Conservation (phyloP, 2,329 filamentous ascomycete genomes). For the Penicillium sp. region DNA sequence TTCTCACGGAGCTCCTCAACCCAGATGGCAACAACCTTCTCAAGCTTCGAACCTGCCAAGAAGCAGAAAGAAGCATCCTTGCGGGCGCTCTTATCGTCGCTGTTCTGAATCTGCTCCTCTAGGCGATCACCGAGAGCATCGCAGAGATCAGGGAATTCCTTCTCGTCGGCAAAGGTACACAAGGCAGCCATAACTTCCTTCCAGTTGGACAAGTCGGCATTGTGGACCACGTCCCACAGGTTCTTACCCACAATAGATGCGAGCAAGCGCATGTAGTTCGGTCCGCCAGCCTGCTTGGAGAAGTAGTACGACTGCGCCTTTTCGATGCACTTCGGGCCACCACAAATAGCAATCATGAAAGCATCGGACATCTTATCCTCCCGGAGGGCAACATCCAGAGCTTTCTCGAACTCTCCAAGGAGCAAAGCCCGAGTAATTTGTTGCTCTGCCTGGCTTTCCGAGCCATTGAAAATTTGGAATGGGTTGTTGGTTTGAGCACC, state of each 20-base stretch:
- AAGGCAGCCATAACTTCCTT: slow-evolving; percentile 95
- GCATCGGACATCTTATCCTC: slow-evolving; percentile 92
- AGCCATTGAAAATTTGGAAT: slow-evolving; percentile 81
- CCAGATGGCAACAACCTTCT: slow-evolving; percentile 97
- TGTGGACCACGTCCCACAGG: slow-evolving; percentile 96
- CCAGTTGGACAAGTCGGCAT: slow-evolving; percentile 89
- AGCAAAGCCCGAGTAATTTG: slow-evolving; percentile 83
- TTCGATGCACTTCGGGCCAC: slow-evolving; percentile 87
- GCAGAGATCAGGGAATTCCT: slow-evolving; percentile 90
- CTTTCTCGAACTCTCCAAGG: slow-evolving; percentile 85
- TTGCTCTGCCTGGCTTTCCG: slow-evolving; percentile 81
- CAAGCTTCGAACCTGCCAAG: slow-evolving; percentile 89
- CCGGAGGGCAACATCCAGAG: slow-evolving; percentile 81
- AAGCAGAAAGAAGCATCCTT: slow-evolving; percentile 98
- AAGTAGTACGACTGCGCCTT: slow-evolving; percentile 93
- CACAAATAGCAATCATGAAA: slow-evolving; percentile 96
- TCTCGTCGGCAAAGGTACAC: slow-evolving; percentile 89
- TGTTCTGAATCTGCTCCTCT: slow-evolving; percentile 60
- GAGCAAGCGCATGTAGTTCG: slow-evolving; percentile 88
- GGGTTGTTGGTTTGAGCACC: slow-evolving; percentile 91
- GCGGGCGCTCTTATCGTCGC: slow-evolving; percentile 58
- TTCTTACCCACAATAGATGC: slow-evolving; percentile 94
- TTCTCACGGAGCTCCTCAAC: slow-evolving; percentile 81
- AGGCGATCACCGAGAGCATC: slow-evolving; percentile 92
- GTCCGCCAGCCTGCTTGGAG: slow-evolving; percentile 73